Percentiles rank a stretch among this genome's conserved stretches.
Conservation (phyloP, 2,329 filamentous ascomycete genomes). For the Alternaria viburni region DNA sequence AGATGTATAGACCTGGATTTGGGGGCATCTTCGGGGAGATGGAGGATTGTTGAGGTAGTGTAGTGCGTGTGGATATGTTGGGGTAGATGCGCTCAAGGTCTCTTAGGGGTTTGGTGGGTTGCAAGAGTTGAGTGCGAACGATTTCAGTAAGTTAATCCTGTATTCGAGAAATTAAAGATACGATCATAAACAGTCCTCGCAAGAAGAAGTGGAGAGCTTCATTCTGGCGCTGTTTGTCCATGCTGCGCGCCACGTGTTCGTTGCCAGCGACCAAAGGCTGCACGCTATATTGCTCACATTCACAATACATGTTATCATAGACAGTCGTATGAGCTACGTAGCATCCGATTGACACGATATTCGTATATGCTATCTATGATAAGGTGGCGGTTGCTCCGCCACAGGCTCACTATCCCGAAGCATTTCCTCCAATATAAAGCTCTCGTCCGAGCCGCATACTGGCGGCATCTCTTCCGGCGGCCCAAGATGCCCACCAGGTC, state of each 20-base stretch:
- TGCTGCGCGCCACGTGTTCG: neutral
- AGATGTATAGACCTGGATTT: neutral
- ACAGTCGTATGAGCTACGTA: neutral
- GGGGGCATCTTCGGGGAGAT: neutral
- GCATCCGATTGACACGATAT: neutral
- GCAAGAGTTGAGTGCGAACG: neutral
- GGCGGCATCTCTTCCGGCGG: conserved; percentile 18
- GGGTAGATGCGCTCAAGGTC: neutral
- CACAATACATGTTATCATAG: too few species aligned
- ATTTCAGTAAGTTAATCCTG: neutral
- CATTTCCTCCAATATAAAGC: neutral
- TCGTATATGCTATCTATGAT: neutral
- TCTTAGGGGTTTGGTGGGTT: neutral
- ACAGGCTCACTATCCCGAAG: neutral
- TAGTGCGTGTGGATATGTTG: neutral
- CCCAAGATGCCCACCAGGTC: conserved; percentile 23
- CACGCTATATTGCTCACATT: neutral
- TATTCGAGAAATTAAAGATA: too few species aligned
- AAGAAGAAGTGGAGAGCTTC: too few species aligned
- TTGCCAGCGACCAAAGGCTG: neutral
- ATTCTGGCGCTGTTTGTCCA: too few species aligned
- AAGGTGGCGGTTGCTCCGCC: conserved; percentile 6
- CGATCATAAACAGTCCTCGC: too few species aligned
- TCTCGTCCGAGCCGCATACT: conserved; percentile 7
- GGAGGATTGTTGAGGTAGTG: neutral